Percentiles rank a stretch among this genome's conserved stretches.
Conservation (phyloP, 164 flowering plant genomes). For the Annona cherimola region DNA sequence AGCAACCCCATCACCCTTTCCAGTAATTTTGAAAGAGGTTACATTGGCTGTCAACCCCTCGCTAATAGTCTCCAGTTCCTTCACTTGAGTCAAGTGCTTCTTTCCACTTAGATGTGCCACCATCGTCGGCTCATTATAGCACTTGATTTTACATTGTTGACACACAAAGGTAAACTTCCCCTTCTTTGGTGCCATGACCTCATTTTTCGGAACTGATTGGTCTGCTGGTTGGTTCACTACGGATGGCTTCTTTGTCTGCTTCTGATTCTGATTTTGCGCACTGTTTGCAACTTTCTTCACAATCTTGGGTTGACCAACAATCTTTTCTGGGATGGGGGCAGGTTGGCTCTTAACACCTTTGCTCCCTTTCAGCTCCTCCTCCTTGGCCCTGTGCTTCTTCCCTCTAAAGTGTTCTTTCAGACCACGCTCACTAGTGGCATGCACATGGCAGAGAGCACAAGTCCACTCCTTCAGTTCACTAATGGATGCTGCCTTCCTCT, state of each 20-base stretch:
- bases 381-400: conserved; percentile 32
- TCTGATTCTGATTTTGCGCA: background rate
- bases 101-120: background rate
- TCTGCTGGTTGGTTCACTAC: background rate
- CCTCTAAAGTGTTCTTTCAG: conserved; percentile 28
- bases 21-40: background rate
- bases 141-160: conserved; percentile 5
- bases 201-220: background rate
- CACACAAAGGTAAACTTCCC: background rate
- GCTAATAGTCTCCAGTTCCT: background rate
- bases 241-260: background rate
- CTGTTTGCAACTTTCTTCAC: background rate
- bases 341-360: background rate
- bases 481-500: conserved; percentile 2
- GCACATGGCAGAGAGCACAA: conserved; percentile 32
- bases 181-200: background rate
- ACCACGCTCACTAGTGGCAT: conserved; percentile 21
- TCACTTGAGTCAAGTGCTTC: conserved; percentile 5
- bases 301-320: background rate
- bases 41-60: background rate
- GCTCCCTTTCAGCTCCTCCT: conserved; percentile 10
- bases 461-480: conserved; percentile 18
- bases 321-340: background rate
- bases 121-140: conserved; percentile 1
- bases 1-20: background rate